Evolutionary conservation across 805 yeast species (phyloP).

Genomic region (Kodamaea hsintzibuensis): DNA sequence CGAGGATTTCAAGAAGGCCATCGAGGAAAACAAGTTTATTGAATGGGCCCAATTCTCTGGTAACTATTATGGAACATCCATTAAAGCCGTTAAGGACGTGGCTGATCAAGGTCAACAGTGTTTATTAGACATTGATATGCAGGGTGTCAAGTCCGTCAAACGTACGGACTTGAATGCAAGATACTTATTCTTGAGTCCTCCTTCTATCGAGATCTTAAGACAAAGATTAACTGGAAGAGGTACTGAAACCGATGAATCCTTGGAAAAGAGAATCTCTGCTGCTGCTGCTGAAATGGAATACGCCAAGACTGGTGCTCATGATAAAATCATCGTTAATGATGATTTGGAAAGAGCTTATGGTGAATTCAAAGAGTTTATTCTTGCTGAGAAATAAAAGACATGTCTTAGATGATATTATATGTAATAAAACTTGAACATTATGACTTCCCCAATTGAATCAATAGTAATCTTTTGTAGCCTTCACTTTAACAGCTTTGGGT

Average conservation of each 20-base stretch:
- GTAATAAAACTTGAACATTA: too few species aligned
- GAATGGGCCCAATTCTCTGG: conserved; percentile 99
- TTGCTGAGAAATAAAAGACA: conserved; percentile 30
- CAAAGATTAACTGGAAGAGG: conserved; percentile 85
- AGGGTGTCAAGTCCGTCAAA: conserved; percentile 94
- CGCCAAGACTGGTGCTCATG: conserved; percentile 91
- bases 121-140: conserved; percentile 97
- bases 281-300: conserved; percentile 88
- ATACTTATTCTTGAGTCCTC: conserved; percentile 88
- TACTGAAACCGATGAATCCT: conserved; percentile 86
- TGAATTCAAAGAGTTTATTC: conserved; percentile 76
- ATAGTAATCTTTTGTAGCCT: too few species aligned
- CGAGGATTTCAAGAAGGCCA: conserved; percentile 75
- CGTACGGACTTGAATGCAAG: conserved; percentile 79
- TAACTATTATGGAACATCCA: conserved; percentile 93
- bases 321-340: conserved; percentile 83
- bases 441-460: too few species aligned
- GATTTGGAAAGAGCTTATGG: conserved; percentile 85
- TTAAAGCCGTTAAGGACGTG: conserved; percentile 80
- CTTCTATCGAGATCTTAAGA: conserved; percentile 77
- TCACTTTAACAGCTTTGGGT: too few species aligned
- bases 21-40: conserved; percentile 74
- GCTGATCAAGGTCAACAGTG: conserved; percentile 68
- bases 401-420: too few species aligned
- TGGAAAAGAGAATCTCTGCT: conserved; percentile 81